phyloP scores from a whole-genome alignment of 2,329 filamentous ascomycete genomes.

The Colletotrichum tropicicola region DNA sequence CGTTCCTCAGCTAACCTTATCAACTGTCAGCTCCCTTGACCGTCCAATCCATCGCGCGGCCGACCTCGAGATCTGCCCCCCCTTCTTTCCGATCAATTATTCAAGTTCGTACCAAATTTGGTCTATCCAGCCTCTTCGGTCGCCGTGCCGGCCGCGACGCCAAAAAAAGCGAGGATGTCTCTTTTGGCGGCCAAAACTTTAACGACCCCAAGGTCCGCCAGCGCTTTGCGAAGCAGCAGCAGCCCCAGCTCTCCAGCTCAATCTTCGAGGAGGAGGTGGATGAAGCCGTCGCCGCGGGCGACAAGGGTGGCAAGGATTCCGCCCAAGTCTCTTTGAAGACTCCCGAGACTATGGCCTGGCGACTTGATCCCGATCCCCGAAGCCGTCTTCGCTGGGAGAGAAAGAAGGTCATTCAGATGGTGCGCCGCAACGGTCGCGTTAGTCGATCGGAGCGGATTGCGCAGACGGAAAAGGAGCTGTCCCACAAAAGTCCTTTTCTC shows the following conservation, averaged over 20 bases:
- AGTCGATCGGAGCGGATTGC: conserved; percentile 73
- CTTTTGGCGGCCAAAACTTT: conserved; percentile 46
- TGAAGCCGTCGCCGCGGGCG: conserved; percentile 44
- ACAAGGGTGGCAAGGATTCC: conserved; percentile 33
- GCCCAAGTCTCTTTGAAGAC: conserved; percentile 47
- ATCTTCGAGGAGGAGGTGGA: conserved; percentile 70
- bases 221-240: conserved; percentile 44
- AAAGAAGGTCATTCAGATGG: conserved; percentile 82
- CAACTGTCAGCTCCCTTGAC: conserved; percentile 13
- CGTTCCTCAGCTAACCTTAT: conserved; percentile 25
- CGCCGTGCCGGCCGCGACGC: conserved; percentile 4
- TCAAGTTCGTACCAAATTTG: conserved; percentile 54
- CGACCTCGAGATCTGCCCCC: conserved; percentile 21
- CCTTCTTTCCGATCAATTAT: conserved; percentile 34
- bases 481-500: conserved; percentile 74
- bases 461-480: conserved; percentile 65
- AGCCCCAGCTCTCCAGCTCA: conserved; percentile 60
- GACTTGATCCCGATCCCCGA: conserved; percentile 79
- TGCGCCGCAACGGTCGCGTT: conserved; percentile 74
- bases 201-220: conserved; percentile 53
- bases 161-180: not conserved
- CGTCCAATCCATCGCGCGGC: conserved; percentile 13
- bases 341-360: conserved; percentile 64
- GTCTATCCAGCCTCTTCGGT: conserved; percentile 48
- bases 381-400: conserved; percentile 80